phyloP scores from a whole-genome alignment of 352 stramenopile species.

The Pythium folliculosum region DNA sequence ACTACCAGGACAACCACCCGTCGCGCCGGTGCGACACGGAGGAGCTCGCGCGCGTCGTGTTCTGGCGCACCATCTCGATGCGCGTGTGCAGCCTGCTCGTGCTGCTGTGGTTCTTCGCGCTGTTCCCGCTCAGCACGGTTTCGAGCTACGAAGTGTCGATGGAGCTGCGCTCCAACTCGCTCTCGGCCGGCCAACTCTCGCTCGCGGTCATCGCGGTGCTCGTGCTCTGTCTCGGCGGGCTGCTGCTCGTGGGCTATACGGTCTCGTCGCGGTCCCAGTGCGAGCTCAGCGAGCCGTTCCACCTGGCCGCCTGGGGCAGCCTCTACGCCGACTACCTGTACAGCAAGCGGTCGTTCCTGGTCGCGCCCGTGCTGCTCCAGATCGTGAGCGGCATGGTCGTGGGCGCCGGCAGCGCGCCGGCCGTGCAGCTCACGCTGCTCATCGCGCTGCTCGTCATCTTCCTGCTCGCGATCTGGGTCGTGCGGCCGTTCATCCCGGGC shows the following conservation, averaged over 20 bases:
- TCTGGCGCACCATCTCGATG: constrained; percentile 27
- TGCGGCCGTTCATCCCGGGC: constrained; percentile 23
- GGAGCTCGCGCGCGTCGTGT: constrained; percentile 1
- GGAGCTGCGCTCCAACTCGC: constrained; percentile 11
- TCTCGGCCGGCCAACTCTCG: constrained; percentile 12
- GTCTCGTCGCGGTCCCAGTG: constrained; percentile 12
- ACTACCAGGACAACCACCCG: constrained; percentile 5
- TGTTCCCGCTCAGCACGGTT: constrained; percentile 31
- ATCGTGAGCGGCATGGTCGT: constrained; percentile 32
- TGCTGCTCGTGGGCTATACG: constrained; percentile 19
- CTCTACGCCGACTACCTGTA: constrained; percentile 34
- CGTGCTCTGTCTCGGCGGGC: constrained; percentile 14
- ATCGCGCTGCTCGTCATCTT: constrained; percentile 27
- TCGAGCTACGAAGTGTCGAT: constrained; percentile 31
- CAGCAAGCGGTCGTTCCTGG: constrained; percentile 30
- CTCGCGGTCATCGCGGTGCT: constrained; percentile 11
- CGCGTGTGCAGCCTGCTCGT: constrained; percentile 29
- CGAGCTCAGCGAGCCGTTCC: constrained; percentile 25
- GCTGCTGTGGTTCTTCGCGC: constrained; percentile 25
- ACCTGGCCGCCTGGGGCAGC: constrained; percentile 26
- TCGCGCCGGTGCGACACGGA: not conserved
- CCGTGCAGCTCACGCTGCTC: constrained; percentile 21
- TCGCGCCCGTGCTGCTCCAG: constrained; percentile 27
- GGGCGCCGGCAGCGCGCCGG: not conserved
- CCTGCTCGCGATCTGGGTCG: constrained; percentile 19